Base-by-base conservation (phyloP, 345 rosid species). In the Aquilaria yunnanensis region DNA sequence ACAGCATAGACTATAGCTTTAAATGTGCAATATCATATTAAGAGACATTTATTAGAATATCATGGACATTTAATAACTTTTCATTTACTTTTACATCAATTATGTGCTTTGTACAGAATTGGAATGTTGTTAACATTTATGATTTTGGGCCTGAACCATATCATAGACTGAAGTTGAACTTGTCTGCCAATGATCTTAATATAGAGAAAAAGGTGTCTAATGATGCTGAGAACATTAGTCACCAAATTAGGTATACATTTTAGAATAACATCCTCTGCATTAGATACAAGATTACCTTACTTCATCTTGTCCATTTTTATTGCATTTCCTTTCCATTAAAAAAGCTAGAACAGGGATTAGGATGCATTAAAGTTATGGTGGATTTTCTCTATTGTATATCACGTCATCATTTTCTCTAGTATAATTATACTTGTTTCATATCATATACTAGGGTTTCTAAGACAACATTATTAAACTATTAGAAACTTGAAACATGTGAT, bases 121-220 rank as follows among this genome's bases (percentile, higher is more conserved):
- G 34, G 45, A 81, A 74, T 54, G 51, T 56, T 11, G 55, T 70
- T 29, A 65, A 73, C 69, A 74, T 79, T 43, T 75, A 77, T 73
- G 83, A 82, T 70, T 82, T 82, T 29, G 86, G 86, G 33, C 67
- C 53, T 57, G 83, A 79, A 32, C 41, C 75, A 61, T 77, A 80
- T 68, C 78, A 70, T 50, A 67, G 58, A 54, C 72, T 63, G 2
- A 69, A 48, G 65, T 56, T 57, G 41, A 69, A 60, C 11, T 14
- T 63, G 9, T 71, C 71, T 68, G 67, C 50, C 51, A 66, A 64
- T 45, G 66, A 62, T 65, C 56, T 71, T 61, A 62, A 64, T 58
- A 58, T 43, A 37, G 64, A 66, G 60, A 49, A 68, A 61, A 64
- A 64, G 60, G 47, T 57, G 43, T 45, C 12, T 51, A 8, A 48